Evolutionary conservation across 176 grass and related monocot species (phyloP).

Genomic region (Melocanna baccifera): DNA sequence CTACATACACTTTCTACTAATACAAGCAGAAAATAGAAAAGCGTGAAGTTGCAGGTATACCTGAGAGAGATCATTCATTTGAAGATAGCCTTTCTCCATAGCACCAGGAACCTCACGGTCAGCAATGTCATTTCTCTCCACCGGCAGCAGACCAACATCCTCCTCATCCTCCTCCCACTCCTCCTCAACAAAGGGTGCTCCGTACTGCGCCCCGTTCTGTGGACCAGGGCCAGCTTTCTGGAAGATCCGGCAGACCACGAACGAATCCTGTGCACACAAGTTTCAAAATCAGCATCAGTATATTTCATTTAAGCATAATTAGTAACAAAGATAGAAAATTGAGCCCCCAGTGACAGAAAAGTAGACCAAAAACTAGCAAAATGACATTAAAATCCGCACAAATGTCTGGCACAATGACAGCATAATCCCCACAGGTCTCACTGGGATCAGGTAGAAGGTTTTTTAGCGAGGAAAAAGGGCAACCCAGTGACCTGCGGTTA

Average conservation of each 20-base stretch:
- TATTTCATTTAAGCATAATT: neutral
- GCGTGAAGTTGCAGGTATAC: constrained; percentile 27
- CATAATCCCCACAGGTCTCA: neutral
- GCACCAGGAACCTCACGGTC: constrained; percentile 48
- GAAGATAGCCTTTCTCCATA: constrained; percentile 60
- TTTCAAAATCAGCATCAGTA: neutral
- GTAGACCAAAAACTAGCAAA: neutral
- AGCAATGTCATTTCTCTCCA: constrained; percentile 23
- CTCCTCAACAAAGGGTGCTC: constrained; percentile 92
- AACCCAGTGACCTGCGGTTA: neutral
- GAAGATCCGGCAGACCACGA: constrained; percentile 94
- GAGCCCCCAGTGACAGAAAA: neutral
- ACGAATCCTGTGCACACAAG: constrained; percentile 51
- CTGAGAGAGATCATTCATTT: constrained; percentile 72
- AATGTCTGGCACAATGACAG: neutral
- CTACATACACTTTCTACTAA: neutral
- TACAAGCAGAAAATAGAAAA: neutral
- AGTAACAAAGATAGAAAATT: neutral
- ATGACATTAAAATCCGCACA: neutral
- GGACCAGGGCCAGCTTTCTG: constrained; percentile 84
- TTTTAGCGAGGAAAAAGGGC: neutral
- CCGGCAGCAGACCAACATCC: constrained; percentile 40
- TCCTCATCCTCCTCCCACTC: constrained; percentile 76
- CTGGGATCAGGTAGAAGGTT: neutral
- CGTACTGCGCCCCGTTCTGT: constrained; percentile 92